Evolutionary conservation across 2,329 filamentous ascomycete species (phyloP), one percentile per base, ranked within the genome.

Genomic region (Colletotrichum ledebouriae): DNA sequence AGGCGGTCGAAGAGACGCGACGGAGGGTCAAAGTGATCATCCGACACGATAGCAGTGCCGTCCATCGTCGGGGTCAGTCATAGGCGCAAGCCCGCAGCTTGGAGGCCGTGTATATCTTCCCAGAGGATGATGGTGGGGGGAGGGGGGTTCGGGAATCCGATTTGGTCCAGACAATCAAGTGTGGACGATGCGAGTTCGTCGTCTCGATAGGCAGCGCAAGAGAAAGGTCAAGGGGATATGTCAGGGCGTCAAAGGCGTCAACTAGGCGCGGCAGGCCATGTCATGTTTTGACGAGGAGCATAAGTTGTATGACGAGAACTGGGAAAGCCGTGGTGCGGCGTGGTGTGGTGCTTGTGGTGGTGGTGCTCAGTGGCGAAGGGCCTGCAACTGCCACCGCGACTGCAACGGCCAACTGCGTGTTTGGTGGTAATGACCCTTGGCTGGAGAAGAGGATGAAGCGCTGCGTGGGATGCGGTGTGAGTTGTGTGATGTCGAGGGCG

Each of bases 1-100:
- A 94, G 84, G 58, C 92, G 88, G 77, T 94, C 91, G 73, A 90
- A 91, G 60, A 94, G 86, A 74, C 90, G 88, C 72, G 86, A 83
- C 49, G 90, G 91, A 67, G 90, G 89, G 76, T 89, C 87, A 74
- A 87, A 82, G 73, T 83, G 79, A 78, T 88, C 85, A 76, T 88
- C 85, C 73, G 79, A 78, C 78, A 82, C 78, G 77, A 82, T 77
- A 71, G 79, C 78, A 75, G 81, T 78, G 77, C 82, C 80, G 78
- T 87, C 85, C 86, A 88, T 88, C 74, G 72, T 82, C 77, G 72
- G 72, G 63, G 67, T 62, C 69, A 63, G 61, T 71, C 67, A 72
- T 74, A 70, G 69, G 71, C 68, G 65, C 47, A 68, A 65, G 65
- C 65, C 65, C 46, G 59, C 12, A 59, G 64, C 64, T 68, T 57